Conservation (phyloP, 2,329 filamentous ascomycete genomes). For the Canariomyces notabilis region DNA sequence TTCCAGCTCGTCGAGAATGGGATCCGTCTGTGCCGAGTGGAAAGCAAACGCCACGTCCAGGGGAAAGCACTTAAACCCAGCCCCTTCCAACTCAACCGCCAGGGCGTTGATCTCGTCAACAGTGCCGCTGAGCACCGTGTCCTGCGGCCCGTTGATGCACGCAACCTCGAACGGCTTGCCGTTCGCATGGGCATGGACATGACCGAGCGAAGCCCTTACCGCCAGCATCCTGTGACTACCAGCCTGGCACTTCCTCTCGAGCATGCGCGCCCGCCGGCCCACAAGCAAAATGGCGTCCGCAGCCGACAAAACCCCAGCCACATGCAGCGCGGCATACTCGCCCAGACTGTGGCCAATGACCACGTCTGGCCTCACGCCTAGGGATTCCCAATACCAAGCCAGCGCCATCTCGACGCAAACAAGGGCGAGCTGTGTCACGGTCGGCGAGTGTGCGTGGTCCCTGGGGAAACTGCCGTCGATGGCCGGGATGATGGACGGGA, state of each 20-base stretch:
- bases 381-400: conserved; percentile 35
- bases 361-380: conserved; percentile 38
- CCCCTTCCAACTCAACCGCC: neutral
- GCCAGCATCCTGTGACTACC: conserved; percentile 34
- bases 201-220: conserved; percentile 25
- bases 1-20: conserved; percentile 33
- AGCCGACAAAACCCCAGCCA: conserved; percentile 58
- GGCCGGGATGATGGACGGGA: conserved; percentile 28
- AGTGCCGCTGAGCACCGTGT: conserved; percentile 56
- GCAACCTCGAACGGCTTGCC: conserved; percentile 36
- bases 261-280: conserved; percentile 51
- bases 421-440: conserved; percentile 35
- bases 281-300: conserved; percentile 59
- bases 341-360: conserved; percentile 53
- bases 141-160: conserved; percentile 60
- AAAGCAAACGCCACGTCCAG: conserved; percentile 36
- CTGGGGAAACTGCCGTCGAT: conserved; percentile 35
- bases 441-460: conserved; percentile 17
- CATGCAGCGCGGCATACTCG: conserved; percentile 57
- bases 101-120: conserved; percentile 40
- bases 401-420: conserved; percentile 40
- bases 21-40: conserved; percentile 35
- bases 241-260: conserved; percentile 48
- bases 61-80: conserved; percentile 32
- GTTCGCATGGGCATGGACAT: too few species aligned